A percentile compares a stretch with the other conserved stretches of the same genome.
Conservation (phyloP, 305 asterid genomes). For the Rubia balearica region DNA sequence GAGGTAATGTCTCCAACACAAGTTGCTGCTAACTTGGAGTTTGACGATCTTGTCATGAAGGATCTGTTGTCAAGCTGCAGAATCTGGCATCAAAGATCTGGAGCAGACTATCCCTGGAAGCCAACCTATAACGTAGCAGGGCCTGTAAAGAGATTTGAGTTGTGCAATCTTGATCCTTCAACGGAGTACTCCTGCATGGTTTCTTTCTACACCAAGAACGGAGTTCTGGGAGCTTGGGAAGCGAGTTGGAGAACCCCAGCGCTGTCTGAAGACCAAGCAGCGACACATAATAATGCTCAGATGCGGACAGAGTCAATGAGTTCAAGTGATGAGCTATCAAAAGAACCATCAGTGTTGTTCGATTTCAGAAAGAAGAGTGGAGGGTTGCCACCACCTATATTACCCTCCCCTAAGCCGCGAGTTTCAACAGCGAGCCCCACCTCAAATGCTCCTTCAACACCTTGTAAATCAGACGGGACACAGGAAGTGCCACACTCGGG, state of each 20-base stretch:
- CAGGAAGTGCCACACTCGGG: slow-evolving; percentile 18
- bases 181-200: slow-evolving; percentile 47
- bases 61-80: slow-evolving; percentile 28
- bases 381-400: slow-evolving; percentile 6
- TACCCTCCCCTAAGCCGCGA: slow-evolving; percentile 18
- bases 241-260: slow-evolving; percentile 28
- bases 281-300: slow-evolving; percentile 14
- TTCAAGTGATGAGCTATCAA: slow-evolving; percentile 25
- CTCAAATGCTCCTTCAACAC: slow-evolving; percentile 29
- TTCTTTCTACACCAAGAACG: slow-evolving; percentile 24
- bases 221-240: slow-evolving; percentile 33
- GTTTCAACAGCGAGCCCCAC: slow-evolving; percentile 22
- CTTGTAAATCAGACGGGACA: slow-evolving; percentile 26
- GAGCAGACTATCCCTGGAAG: slow-evolving; percentile 31
- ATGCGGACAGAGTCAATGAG: slow-evolving; percentile 30
- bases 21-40: slow-evolving; percentile 23
- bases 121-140: slow-evolving; percentile 35
- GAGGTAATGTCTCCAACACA: slow-evolving; percentile 28
- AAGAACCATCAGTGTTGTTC: slow-evolving; percentile 13
- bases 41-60: slow-evolving; percentile 16
- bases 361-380: slow-evolving; percentile 21
- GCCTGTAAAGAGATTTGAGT: slow-evolving; percentile 36
- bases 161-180: slow-evolving; percentile 40
- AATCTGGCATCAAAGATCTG: slow-evolving; percentile 53
- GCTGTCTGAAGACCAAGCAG: slow-evolving; percentile 14